Evolutionary conservation across 345 rosid species (phyloP).

Genomic region (Salix viminalis): DNA sequence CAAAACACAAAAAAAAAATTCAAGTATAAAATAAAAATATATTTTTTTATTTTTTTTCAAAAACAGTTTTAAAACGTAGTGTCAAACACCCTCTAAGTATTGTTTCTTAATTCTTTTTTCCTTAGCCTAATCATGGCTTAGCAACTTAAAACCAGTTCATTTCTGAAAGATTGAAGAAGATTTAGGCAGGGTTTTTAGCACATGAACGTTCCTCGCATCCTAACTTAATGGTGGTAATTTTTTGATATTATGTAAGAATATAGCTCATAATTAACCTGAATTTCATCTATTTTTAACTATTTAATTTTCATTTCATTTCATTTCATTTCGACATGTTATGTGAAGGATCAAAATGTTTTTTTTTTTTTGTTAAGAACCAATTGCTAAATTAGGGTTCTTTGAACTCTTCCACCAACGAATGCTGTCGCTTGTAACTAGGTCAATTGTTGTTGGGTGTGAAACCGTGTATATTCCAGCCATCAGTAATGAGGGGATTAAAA

Average conservation of each 20-base stretch:
- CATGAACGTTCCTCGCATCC: too few relatives aligned
- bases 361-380: background rate
- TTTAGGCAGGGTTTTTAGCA: background rate
- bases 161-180: background rate
- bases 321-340: background rate
- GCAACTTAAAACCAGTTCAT: background rate
- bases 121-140: background rate
- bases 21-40: too few relatives aligned
- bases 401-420: background rate
- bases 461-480: background rate
- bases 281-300: too few relatives aligned
- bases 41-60: too few relatives aligned
- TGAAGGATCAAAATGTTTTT: background rate
- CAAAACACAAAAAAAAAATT: too few relatives aligned
- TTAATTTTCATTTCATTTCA: too few relatives aligned
- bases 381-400: background rate
- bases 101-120: background rate
- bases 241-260: too few relatives aligned
- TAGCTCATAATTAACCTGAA: too few relatives aligned
- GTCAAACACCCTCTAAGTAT: background rate
- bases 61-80: too few relatives aligned
- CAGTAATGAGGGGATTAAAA: background rate
- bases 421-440: background rate
- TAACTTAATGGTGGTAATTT: too few relatives aligned
- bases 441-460: slow-evolving; percentile 3